Conservation (phyloP, 1,139 yeast species). For the Hemisphaericaspora lyxosophila region DNA sequence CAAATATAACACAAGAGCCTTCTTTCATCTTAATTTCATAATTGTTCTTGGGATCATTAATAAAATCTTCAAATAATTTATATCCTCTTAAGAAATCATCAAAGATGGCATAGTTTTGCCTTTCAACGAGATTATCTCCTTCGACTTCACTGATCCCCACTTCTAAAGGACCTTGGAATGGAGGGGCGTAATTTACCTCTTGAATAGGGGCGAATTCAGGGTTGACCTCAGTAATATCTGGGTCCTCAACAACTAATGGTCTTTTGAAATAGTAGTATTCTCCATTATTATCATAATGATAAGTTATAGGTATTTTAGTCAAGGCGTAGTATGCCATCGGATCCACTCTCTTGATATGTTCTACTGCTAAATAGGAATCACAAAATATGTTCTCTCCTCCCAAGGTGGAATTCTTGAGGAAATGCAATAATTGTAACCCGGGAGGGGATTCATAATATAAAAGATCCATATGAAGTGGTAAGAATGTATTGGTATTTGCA, state of each 20-base stretch:
- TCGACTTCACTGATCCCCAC: conserved; percentile 42
- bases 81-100: conserved; percentile 60
- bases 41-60: conserved; percentile 57
- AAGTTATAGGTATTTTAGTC: conserved; percentile 64
- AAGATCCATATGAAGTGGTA: conserved; percentile 81
- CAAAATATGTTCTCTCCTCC: conserved; percentile 77
- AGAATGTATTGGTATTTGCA: conserved; percentile 65
- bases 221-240: conserved; percentile 22
- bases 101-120: conserved; percentile 8
- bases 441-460: conserved; percentile 84
- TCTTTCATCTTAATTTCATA: conserved; percentile 57
- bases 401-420: conserved; percentile 57
- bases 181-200: conserved; percentile 76
- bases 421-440: conserved; percentile 72
- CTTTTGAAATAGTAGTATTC: conserved; percentile 65
- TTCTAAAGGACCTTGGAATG: conserved; percentile 82
- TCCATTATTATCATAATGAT: conserved; percentile 65
- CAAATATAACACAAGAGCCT: conserved; percentile 67
- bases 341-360: conserved; percentile 52
- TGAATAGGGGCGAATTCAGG: conserved; percentile 41
- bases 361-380: conserved; percentile 73
- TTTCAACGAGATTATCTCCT: conserved; percentile 12
- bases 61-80: conserved; percentile 56
- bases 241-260: conserved; percentile 65
- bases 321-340: conserved; percentile 66